A percentile compares a stretch with the other conserved stretches of the same genome.
These are phyloP conservation scores for Leptographium flavum DNA, from an alignment of 2,329 filamentous ascomycete species.

Conservation along the genomic window DNA sequence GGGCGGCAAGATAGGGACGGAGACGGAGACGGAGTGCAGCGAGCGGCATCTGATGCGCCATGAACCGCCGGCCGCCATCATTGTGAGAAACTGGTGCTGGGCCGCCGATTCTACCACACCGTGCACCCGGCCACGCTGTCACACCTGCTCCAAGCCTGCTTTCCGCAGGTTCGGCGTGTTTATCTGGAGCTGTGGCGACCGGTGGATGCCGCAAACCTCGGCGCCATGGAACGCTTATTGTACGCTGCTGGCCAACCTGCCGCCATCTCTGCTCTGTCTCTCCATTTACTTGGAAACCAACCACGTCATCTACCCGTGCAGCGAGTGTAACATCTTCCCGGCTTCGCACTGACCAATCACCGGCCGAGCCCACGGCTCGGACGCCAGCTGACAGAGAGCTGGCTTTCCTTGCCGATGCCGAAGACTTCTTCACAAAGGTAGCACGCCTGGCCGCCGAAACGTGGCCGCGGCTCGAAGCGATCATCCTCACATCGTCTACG, in stretches of 20 bases:
- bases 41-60: not conserved
- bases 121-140: not conserved
- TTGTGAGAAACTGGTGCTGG: not conserved
- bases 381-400: not conserved
- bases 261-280: not conserved
- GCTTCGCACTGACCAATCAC: not conserved
- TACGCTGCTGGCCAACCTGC: not conserved
- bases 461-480: not conserved
- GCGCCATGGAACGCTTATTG: not conserved
- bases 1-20: not conserved
- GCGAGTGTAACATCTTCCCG: not conserved
- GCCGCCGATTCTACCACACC: not conserved
- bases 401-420: not conserved
- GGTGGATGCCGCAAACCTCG: not conserved
- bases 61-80: not conserved
- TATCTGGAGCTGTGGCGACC: not conserved
- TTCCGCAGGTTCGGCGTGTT: not conserved
- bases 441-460: not conserved
- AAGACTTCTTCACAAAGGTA: not conserved
- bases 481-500: not conserved
- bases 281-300: not conserved
- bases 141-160: not conserved
- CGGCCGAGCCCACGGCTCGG: not conserved
- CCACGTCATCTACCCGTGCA: not conserved
- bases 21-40: not conserved